Evolutionary conservation across 768 basidiomycete species (phyloP).

Genomic region (Grammothele lineata): DNA sequence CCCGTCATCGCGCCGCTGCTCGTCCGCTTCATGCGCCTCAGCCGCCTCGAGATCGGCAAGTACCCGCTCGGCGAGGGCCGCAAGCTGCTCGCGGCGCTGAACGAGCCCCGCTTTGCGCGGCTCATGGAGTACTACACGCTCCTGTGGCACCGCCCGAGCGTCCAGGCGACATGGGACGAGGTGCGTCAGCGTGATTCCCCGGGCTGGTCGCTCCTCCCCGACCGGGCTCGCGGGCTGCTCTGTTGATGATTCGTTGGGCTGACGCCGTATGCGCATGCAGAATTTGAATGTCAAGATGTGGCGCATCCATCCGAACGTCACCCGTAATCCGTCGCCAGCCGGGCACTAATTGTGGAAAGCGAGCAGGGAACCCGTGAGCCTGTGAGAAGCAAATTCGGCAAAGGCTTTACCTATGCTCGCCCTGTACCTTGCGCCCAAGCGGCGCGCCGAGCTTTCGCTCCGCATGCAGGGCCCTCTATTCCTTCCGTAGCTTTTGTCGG

Average conservation of each 20-base stretch:
- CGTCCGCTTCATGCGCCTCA: slow-evolving; percentile 41
- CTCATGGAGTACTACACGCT: slow-evolving; percentile 45
- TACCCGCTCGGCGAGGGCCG: slow-evolving; percentile 46
- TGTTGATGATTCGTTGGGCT: slow-evolving; percentile 1
- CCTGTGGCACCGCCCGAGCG: slow-evolving; percentile 48
- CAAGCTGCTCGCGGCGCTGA: slow-evolving; percentile 39
- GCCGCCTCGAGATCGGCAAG: slow-evolving; percentile 47
- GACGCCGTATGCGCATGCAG: neutral
- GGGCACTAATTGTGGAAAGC: slow-evolving; percentile 6
- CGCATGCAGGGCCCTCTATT: too few species aligned
- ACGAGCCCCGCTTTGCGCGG: slow-evolving; percentile 43
- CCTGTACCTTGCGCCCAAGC: too few species aligned
- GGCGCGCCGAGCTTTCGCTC: too few species aligned
- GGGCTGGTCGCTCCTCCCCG: neutral
- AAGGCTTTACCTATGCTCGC: too few species aligned
- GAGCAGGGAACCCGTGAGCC: too few species aligned
- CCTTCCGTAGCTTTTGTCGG: too few species aligned
- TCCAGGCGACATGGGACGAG: slow-evolving; percentile 49
- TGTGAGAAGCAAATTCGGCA: too few species aligned
- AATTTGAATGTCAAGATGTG: slow-evolving; percentile 16
- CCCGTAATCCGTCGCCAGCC: slow-evolving; percentile 4
- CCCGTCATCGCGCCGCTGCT: slow-evolving; percentile 60
- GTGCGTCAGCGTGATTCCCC: too few species aligned
- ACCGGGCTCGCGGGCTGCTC: slow-evolving; percentile 14
- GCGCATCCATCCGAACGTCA: slow-evolving; percentile 15